Percentiles rank a stretch among this genome's conserved stretches.
These are phyloP conservation scores for Dichotomocladium elegans DNA, from an alignment of 371 early-diverging fungal genomes.

Conservation along the genomic window DNA sequence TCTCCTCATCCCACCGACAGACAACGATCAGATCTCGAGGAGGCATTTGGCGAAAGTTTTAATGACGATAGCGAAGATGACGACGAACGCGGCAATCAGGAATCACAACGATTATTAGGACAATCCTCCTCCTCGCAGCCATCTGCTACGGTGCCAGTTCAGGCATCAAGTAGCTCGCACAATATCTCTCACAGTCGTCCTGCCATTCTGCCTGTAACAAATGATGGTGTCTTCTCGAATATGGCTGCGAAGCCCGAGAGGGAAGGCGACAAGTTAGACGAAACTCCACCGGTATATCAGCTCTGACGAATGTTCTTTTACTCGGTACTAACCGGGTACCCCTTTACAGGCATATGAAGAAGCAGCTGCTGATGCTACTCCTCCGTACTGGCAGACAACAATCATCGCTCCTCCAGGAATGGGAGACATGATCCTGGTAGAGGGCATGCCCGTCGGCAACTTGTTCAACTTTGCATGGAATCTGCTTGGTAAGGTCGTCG, in stretches of 20 bases:
- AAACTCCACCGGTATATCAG: slow-evolving; percentile 41
- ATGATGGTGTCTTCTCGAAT: slow-evolving; percentile 61
- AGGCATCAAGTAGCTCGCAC: not conserved
- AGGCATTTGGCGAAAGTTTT: slow-evolving; percentile 20
- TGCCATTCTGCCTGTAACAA: slow-evolving; percentile 25
- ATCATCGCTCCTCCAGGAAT: slow-evolving; percentile 53
- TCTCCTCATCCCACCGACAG: not conserved
- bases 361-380: slow-evolving; percentile 58
- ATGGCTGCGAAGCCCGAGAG: slow-evolving; percentile 53
- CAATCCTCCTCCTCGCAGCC: not conserved
- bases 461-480: slow-evolving; percentile 60
- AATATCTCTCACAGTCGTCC: not conserved
- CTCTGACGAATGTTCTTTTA: not conserved
- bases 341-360: slow-evolving; percentile 63
- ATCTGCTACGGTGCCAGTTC: not conserved
- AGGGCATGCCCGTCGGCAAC: slow-evolving; percentile 63
- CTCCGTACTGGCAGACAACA: slow-evolving; percentile 62
- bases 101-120: slow-evolving; percentile 8
- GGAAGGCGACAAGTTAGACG: slow-evolving; percentile 34
- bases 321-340: not conserved
- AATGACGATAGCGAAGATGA: slow-evolving; percentile 13
- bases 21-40: slow-evolving; percentile 20
- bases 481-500: slow-evolving; percentile 41
- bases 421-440: slow-evolving; percentile 58
- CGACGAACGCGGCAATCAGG: not conserved